Evolutionary conservation across 176 grass and related monocot genomes (phyloP).

Genomic region (Oryza australiensis): DNA sequence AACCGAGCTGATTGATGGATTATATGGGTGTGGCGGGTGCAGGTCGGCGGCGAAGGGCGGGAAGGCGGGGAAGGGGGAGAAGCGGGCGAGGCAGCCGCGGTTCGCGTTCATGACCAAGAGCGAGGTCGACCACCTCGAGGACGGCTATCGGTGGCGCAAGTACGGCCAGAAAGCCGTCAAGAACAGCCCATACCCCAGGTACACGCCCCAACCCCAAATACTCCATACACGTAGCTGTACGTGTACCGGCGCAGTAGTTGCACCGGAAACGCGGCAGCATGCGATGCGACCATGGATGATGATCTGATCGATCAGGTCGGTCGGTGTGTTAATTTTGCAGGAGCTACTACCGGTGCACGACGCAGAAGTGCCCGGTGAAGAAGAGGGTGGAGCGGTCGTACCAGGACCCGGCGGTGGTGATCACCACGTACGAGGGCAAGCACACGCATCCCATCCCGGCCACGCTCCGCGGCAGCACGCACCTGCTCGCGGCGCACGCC

Average conservation of each 20-base stretch:
- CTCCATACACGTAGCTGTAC: neutral
- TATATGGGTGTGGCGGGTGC: neutral
- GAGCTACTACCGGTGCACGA: slow-evolving; percentile 99
- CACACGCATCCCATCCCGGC: slow-evolving; percentile 81
- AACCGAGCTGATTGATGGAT: neutral
- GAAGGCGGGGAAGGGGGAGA: slow-evolving; percentile 72
- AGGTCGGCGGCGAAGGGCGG: slow-evolving; percentile 16
- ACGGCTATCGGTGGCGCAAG: slow-evolving; percentile 97
- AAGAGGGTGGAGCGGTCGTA: slow-evolving; percentile 94
- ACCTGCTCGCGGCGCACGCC: slow-evolving; percentile 58
- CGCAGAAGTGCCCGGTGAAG: slow-evolving; percentile 94
- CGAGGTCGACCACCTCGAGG: slow-evolving; percentile 97
- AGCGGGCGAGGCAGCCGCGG: slow-evolving; percentile 67
- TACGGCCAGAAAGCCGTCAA: slow-evolving; percentile 99
- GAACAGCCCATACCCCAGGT: slow-evolving; percentile 99
- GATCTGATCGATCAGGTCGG: neutral
- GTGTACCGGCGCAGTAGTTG: neutral
- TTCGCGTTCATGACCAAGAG: slow-evolving; percentile 99
- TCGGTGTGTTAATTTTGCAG: slow-evolving; percentile 38
- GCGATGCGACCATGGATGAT: too few relatives aligned
- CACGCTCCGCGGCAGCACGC: slow-evolving; percentile 68
- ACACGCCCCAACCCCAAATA: neutral
- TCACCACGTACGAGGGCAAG: slow-evolving; percentile 97
- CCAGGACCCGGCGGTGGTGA: slow-evolving; percentile 75
- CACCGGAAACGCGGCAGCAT: neutral